A percentile compares a stretch with the other conserved stretches of the same genome.
Conservation (phyloP, 768 basidiomycete genomes). For the Russula ochroleuca region DNA sequence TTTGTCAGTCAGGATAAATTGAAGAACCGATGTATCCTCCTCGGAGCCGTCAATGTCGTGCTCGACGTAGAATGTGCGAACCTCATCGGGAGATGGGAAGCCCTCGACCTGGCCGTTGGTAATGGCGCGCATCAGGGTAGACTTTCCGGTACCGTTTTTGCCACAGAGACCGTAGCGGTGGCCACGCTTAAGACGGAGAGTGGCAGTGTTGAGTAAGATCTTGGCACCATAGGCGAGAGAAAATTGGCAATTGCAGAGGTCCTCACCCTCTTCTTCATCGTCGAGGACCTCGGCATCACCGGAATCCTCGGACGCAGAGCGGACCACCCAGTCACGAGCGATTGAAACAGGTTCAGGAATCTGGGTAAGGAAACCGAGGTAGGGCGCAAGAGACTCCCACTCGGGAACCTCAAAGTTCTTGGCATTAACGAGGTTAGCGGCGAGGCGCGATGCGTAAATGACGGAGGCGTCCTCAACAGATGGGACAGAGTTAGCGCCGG, state of each 20-base stretch:
- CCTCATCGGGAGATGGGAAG: conserved; percentile 95
- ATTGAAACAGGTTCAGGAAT: conserved; percentile 63
- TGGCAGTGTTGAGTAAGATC: conserved; percentile 94
- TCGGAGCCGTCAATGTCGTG: conserved; percentile 98
- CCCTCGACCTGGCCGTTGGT: conserved; percentile 96
- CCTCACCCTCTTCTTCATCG: conserved; percentile 97
- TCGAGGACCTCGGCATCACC: conserved; percentile 66
- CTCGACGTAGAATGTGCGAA: conserved; percentile 99
- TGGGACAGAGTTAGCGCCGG: conserved; percentile 53
- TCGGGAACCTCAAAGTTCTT: conserved; percentile 90
- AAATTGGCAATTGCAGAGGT: conserved; percentile 98
- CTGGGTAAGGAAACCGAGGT: conserved; percentile 61
- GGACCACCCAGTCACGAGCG: conserved; percentile 83
- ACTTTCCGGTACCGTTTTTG: conserved; percentile 98
- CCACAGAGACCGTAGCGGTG: conserved; percentile 98
- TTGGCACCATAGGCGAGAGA: conserved; percentile 98
- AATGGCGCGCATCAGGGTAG: conserved; percentile 89
- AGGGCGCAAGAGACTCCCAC: conserved; percentile 81
- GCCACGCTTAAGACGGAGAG: conserved; percentile 95
- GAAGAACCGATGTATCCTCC: conserved; percentile 82
- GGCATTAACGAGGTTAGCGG: conserved; percentile 79
- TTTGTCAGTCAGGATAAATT: conserved; percentile 83
- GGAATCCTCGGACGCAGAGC: conserved; percentile 73
- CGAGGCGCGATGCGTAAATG: conserved; percentile 72
- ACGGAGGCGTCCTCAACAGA: conserved; percentile 54